Percentiles rank a stretch among this genome's conserved stretches.
Evolutionary conservation across 352 stramenopile genomes (phyloP).

Genomic region (Pythium pyrilobum): DNA sequence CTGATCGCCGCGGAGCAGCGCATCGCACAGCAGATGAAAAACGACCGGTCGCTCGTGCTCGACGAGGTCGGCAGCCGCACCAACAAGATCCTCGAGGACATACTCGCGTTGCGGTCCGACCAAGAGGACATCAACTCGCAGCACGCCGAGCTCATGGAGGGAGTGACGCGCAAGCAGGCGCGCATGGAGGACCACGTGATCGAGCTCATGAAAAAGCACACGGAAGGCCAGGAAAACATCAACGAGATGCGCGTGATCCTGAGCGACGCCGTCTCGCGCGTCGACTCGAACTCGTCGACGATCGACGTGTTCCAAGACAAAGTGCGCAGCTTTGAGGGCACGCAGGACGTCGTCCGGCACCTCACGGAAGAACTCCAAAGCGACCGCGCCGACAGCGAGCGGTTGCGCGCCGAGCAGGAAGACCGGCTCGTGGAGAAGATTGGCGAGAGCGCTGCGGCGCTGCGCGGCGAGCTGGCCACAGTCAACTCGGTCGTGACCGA

Average conservation of each 20-base stretch:
- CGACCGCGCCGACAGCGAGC: constrained; percentile 31
- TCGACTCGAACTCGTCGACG: constrained; percentile 27
- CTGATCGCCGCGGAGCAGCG: constrained; percentile 69
- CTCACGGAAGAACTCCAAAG: constrained; percentile 38
- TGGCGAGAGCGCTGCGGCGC: constrained; percentile 36
- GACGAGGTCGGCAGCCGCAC: constrained; percentile 53
- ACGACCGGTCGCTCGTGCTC: constrained; percentile 44
- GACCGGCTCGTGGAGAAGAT: constrained; percentile 48
- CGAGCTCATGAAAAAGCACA: constrained; percentile 48
- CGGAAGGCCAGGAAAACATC: constrained; percentile 39
- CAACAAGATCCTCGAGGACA: constrained; percentile 63
- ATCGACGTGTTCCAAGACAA: constrained; percentile 40
- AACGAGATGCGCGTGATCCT: constrained; percentile 54
- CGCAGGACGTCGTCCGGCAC: constrained; percentile 36
- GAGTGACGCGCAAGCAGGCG: constrained; percentile 42
- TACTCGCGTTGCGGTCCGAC: constrained; percentile 51
- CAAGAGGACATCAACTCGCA: constrained; percentile 83
- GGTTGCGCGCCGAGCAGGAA: constrained; percentile 47
- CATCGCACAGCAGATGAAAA: constrained; percentile 72
- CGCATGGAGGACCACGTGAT: constrained; percentile 51
- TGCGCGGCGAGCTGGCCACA: constrained; percentile 43
- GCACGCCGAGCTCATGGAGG: constrained; percentile 58
- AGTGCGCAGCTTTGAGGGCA: constrained; percentile 50
- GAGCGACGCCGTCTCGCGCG: constrained; percentile 34
- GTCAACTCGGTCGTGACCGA: constrained; percentile 49